Percentiles rank a stretch among this genome's conserved stretches.
Evolutionary conservation across 179 eudicot species (phyloP).

Genomic region (Corrigiola litoralis): DNA sequence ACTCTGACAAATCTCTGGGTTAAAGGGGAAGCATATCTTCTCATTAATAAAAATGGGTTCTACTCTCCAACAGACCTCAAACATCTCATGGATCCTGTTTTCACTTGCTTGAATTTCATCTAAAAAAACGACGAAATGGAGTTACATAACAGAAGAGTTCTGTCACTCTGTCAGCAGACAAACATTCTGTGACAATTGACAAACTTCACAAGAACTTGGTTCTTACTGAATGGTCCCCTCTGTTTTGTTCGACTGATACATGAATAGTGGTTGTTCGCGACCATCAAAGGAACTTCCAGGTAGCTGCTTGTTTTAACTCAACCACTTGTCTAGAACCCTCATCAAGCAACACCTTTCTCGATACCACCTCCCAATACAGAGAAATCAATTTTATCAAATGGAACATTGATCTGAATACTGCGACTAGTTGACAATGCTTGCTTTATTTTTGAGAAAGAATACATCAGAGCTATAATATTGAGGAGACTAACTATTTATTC

Average conservation of each 20-base stretch:
- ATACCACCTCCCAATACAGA: constrained; percentile 68
- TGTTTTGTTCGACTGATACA: constrained; percentile 88
- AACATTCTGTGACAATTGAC: background rate
- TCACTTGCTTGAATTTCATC: constrained; percentile 93
- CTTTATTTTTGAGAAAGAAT: too few relatives aligned
- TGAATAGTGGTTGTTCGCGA: constrained; percentile 92
- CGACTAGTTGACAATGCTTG: too few relatives aligned
- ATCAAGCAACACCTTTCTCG: constrained; percentile 75
- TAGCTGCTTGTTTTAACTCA: constrained; percentile 93
- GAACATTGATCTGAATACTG: background rate
- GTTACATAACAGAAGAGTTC: background rate
- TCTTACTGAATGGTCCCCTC: constrained; percentile 76
- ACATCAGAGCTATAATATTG: too few relatives aligned
- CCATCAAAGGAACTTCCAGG: constrained; percentile 98
- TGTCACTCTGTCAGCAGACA: background rate
- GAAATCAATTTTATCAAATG: background rate
- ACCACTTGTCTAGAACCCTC: constrained; percentile 92
- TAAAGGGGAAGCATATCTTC: constrained; percentile 56
- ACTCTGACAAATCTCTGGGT: constrained; percentile 58
- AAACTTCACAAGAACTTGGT: too few relatives aligned
- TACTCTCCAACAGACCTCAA: constrained; percentile 92
- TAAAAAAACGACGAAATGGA: constrained; percentile 21
- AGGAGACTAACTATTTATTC: too few relatives aligned
- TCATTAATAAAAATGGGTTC: constrained; percentile 82
- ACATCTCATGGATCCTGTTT: constrained; percentile 86